These are phyloP conservation scores for Fraxinus pennsylvanica DNA, from an alignment of 257 asterid species.

Conservation along the genomic window DNA sequence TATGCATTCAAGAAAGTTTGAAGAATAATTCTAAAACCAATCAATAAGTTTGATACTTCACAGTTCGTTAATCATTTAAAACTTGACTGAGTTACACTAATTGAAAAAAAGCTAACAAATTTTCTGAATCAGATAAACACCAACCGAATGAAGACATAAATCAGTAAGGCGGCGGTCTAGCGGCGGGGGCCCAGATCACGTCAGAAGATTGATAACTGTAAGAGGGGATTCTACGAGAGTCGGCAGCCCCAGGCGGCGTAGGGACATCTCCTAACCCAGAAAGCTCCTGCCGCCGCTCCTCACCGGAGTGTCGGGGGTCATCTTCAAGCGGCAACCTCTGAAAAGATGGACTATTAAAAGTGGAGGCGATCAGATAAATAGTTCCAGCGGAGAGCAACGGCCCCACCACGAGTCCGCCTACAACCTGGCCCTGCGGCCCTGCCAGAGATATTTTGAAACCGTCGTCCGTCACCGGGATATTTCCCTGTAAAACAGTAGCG, in stretches of 20 bases:
- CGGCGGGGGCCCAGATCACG: slow-evolving; percentile 64
- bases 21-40: no score
- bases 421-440: slow-evolving; percentile 49
- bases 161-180: slow-evolving; percentile 41
- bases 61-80: not conserved
- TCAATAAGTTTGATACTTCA: not conserved
- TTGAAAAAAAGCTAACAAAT: not conserved
- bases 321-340: slow-evolving; percentile 40
- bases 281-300: slow-evolving; percentile 25
- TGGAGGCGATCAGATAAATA: slow-evolving; percentile 37
- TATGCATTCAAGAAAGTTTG: no score
- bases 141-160: not conserved
- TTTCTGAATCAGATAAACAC: not conserved
- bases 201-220: slow-evolving; percentile 49
- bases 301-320: slow-evolving; percentile 38
- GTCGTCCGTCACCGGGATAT: slow-evolving; percentile 2
- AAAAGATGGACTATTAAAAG: slow-evolving; percentile 38
- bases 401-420: slow-evolving; percentile 48
- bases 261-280: slow-evolving; percentile 42
- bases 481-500: slow-evolving; percentile 32
- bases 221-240: slow-evolving; percentile 21
- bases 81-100: not conserved
- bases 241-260: no score
- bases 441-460: slow-evolving; percentile 45
- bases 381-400: slow-evolving; percentile 40